Evolutionary conservation across 768 basidiomycete genomes (phyloP), one percentile per base, ranked within the genome.

Genomic region (Lactifluus hygrophoroides): DNA sequence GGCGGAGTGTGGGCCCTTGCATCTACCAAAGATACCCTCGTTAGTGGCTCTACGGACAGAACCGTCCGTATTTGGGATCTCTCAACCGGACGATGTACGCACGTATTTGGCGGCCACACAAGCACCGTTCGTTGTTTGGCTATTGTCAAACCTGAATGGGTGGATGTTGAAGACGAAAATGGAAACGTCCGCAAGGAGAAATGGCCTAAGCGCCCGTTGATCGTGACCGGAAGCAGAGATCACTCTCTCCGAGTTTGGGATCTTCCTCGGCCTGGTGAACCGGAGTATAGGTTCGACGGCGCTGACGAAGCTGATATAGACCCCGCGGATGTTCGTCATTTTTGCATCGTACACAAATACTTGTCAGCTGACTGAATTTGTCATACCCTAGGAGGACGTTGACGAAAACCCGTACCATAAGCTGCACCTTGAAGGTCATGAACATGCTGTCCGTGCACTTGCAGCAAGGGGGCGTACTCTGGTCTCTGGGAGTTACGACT

Each of bases 1-100:
- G 94, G 94, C 50, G 94, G 94, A 17, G 93, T 98, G 1, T 98
- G 94, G 94, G 94, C 94, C 16, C 75, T 98, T n/a, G 88, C 89
- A 5, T 86, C 88, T 35, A 90, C 80, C 70, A 90, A 89, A 75
- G 84, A 92, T 69, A 81, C 87, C 27, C 80, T 94, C 17, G 94
- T 95, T 64, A 92, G 88, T 65, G 94, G 94, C 5, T 91, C 89
- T 13, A 96, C 94, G 8, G 94, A 96, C 73, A 84, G 94, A 28
- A 94, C 92, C 0, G 90, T 96, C 54, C 79, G 94, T 49, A 88
- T 94, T 38, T 96, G 93, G 94, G 85, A 94, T 67, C 75, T 95
- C 35, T 71, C 79, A 37, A 85, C 80, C 5, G 88, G 90, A 2
- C 76, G 78, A 46, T 94, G 93, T 69, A 92, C 88, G 3, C 95